These are phyloP conservation scores for Flammula alnicola DNA, from an alignment of 1,284 basidiomycete genomes.

Conservation along the genomic window DNA sequence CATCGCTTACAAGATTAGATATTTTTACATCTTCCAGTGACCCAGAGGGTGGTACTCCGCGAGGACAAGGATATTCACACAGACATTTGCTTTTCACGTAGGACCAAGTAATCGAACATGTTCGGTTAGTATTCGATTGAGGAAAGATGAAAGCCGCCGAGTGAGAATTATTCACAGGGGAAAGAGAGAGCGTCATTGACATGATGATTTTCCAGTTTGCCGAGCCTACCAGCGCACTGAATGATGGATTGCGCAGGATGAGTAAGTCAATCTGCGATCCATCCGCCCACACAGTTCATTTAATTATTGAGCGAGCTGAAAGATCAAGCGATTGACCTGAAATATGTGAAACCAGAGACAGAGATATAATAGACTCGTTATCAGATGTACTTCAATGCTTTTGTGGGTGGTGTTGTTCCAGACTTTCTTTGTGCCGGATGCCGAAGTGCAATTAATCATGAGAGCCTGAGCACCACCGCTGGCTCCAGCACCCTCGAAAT, in stretches of 20 bases:
- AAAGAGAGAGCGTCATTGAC: conserved; percentile 3
- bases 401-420: not conserved
- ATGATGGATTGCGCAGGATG: conserved; percentile 18
- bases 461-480: not conserved
- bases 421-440: not conserved
- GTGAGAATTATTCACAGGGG: conserved; percentile 7
- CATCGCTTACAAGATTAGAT: not conserved
- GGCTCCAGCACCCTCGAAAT: not conserved
- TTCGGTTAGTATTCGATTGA: not conserved
- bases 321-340: not conserved
- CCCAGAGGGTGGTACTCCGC: not conserved
- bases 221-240: conserved; percentile 22
- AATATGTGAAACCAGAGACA: conserved; percentile 11
- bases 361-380: not conserved
- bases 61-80: not conserved
- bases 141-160: conserved; percentile 8
- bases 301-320: conserved; percentile 1
- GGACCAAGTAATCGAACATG: no score
- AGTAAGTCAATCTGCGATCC: conserved; percentile 3
- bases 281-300: conserved; percentile 10
- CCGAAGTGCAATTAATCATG: conserved; percentile 8
- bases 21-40: not conserved
- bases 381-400: not conserved
- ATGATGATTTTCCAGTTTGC: conserved; percentile 3
- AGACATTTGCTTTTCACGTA: not conserved